Evolutionary conservation across 2,329 filamentous ascomycete species (phyloP), one percentile per base, ranked within the genome.

Genomic region (Colletotrichum ledebouriae): DNA sequence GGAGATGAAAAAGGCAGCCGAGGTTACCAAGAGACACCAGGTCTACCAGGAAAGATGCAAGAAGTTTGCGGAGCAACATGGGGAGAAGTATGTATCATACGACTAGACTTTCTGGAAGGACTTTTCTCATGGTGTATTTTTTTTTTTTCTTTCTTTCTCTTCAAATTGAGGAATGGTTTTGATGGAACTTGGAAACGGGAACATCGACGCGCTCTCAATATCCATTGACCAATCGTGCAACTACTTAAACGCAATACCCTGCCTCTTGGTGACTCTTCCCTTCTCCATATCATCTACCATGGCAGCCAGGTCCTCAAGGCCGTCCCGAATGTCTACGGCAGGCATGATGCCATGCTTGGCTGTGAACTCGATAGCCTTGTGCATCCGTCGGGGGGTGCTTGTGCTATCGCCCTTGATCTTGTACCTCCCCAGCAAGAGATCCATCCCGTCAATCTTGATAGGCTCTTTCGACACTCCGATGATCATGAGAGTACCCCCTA

Each of bases 1-100:
- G 73, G 93, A 95, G 85, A 94, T 93, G 78, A 91, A 86, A 79
- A 86, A 87, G 71, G 90, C 89, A 60, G 76, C 81, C 70, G 87
- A 85, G 72, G 85, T 90, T 56, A 83, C 89, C 46, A 82, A 84
- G 68, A 86, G 86, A 75, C 89, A 94, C 61, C 80, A 85, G 72
- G 83, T 80, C 75, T 92, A 94, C 82, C 86, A 84, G 77, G 80
- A 84, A 74, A 89, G 86, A 82, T 86, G 90, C 13, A 87, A 87
- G 73, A 83, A 89, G 82, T 75, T 95, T 78, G 84, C 93, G 75
- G 86, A 83, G 78, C 78, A 88, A 78, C 88, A 90, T 75, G 80
- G 80, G 5, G 76, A 84, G 11, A 74, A 77, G 74, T 78, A 75
- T 64, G 76, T 77, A 10, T 63, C 65, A 3, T 72, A 71, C 49